Evolutionary conservation across 2,329 filamentous ascomycete species (phyloP), one percentile per base, ranked within the genome.

Genomic region (Sporothrix phasma): DNA sequence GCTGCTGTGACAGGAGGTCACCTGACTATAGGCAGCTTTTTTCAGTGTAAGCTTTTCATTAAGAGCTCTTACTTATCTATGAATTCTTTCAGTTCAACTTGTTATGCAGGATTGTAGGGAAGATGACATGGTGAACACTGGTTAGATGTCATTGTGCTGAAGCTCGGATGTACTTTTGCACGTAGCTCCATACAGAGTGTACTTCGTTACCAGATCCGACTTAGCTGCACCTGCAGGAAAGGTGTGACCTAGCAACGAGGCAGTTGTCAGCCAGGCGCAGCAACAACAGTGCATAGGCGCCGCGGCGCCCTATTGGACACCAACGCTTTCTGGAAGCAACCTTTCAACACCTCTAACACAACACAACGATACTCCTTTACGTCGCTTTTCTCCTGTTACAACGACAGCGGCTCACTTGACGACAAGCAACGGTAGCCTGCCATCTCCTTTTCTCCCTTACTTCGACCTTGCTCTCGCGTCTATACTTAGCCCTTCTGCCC

Each of bases 191-290:
- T 39, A 56, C 5, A 39, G 39, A 37, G 13, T 4, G 19, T 56
- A 56, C 51, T 15, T 56, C 34, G 22, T 2, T 5, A 24, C 34
- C 4, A 22, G 54, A n/a, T n/a, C n/a, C n/a, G n/a, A n/a, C 6
- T n/a, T 2, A 24, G 11, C 51, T 39, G 51, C 31, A 51, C 6
- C 49, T 56, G 51, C n/a, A 56, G 31, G 39, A 39, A 43, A 59
- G 39, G 56, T 22, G 15, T 31, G 59, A 46, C 45, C 29, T 26
- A 61, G 59, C 59, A 61, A 61, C 59, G 43, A 39, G 26, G 29
- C 26, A 49, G 31, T 15, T 37, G 34, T 37, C 7, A 15, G 59
- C 59, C 59, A 61, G 45, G 41, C 58, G 49, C 45, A 51, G 59
- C 59, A 61, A 61, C 59, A 17, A 8, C 39, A 29, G 54, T 11